Evolutionary conservation across 192 early-diverging fungal genomes (phyloP).

Genomic region (Coemansia sp.): DNA sequence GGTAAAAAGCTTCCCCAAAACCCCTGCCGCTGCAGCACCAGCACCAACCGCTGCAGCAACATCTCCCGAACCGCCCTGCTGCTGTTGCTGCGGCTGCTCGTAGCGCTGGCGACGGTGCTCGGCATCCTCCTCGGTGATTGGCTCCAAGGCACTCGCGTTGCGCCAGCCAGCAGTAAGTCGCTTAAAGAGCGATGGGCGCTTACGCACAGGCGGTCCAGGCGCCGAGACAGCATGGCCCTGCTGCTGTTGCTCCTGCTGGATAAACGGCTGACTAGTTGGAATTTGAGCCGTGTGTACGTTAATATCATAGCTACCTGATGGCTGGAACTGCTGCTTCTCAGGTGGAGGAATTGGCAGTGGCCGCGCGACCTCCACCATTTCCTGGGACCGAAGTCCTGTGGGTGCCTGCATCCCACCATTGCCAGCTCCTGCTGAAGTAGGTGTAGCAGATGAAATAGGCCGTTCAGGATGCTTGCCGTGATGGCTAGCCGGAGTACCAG

Average conservation of each 20-base stretch:
- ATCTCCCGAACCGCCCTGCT: not conserved
- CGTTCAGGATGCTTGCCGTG: not conserved
- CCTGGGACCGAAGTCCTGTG: constrained; percentile 2
- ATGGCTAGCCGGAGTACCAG: not conserved
- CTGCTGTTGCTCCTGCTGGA: constrained; percentile 1
- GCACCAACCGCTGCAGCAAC: constrained; percentile 11
- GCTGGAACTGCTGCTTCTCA: constrained; percentile 8
- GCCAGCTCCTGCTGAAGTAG: not conserved
- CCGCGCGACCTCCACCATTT: constrained; percentile 25
- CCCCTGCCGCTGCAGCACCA: constrained; percentile 8
- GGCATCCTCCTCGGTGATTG: constrained; percentile 27
- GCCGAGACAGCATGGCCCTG: not conserved
- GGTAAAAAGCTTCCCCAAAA: constrained; percentile 17
- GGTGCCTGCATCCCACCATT: not conserved
- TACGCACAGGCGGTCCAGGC: constrained; percentile 8
- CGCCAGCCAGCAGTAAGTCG: constrained; percentile 49
- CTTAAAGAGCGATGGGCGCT: constrained; percentile 46
- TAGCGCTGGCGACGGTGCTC: not conserved
- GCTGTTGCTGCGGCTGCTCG: not conserved
- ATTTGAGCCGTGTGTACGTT: constrained; percentile 23
- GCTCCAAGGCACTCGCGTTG: constrained; percentile 14
- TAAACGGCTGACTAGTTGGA: not conserved
- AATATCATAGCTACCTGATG: constrained; percentile 8
- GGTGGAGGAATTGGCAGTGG: constrained; percentile 5
- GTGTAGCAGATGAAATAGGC: not conserved